phyloP scores from a whole-genome alignment of 176 grass and related monocot genomes.

The Oryza glaberrima region DNA sequence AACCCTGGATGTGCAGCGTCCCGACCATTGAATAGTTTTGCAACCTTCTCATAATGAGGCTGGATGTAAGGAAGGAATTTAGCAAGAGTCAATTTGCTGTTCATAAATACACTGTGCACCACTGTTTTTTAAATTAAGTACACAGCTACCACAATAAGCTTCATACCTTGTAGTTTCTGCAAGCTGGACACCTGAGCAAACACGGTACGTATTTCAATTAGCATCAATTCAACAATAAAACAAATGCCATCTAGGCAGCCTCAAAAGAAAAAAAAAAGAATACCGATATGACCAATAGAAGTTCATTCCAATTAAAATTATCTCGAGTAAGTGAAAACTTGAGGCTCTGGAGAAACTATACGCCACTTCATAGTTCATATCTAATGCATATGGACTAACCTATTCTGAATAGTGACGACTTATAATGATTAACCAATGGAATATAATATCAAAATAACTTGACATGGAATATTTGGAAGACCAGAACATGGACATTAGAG shows the following conservation, averaged over 20 bases:
- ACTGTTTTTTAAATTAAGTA: not conserved
- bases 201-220: conserved; percentile 37
- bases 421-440: not conserved
- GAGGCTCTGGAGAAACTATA: not conserved
- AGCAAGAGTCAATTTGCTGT: conserved; percentile 21
- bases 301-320: not conserved
- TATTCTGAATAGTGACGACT: not conserved
- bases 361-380: not conserved
- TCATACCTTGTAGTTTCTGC: conserved; percentile 98
- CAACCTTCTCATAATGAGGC: conserved; percentile 98
- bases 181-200: conserved; percentile 88
- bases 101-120: conserved; percentile 12
- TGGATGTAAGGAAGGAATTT: conserved; percentile 34
- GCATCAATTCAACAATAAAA: conserved; percentile 29
- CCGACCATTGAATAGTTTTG: conserved; percentile 89
- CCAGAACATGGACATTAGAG: not conserved
- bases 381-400: not conserved
- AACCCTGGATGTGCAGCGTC: conserved; percentile 84
- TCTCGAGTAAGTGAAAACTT: not conserved
- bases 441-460: conserved; percentile 17
- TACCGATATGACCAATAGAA: not conserved
- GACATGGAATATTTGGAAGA: not conserved
- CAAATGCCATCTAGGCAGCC: not conserved
- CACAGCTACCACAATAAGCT: not conserved
- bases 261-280: not conserved